Conservation (phyloP, 129 eudicot species). For the Flaveria linearis region DNA sequence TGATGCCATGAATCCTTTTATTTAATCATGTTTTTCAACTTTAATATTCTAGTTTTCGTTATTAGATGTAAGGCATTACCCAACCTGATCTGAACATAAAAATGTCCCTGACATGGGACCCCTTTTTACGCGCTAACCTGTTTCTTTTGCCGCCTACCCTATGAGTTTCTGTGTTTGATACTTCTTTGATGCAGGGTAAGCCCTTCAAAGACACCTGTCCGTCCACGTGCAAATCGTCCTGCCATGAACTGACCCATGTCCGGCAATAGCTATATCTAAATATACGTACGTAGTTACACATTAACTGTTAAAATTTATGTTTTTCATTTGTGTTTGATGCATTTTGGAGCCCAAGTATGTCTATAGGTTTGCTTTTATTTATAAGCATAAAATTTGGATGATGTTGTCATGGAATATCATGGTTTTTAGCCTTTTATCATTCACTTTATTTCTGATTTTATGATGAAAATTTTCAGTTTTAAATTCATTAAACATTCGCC, state of each 20-base stretch:
- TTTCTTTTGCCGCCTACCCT: background rate
- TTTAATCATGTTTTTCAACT: background rate
- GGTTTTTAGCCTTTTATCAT: conserved; percentile 8
- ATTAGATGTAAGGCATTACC: background rate
- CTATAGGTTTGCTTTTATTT: conserved; percentile 14
- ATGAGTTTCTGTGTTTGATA: background rate
- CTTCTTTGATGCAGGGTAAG: conserved; percentile 63
- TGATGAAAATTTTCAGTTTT: background rate
- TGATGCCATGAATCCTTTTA: background rate
- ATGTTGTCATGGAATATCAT: background rate
- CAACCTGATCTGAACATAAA: too few relatives aligned
- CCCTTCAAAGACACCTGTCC: conserved; percentile 95
- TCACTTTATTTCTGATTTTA: background rate
- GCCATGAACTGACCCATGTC: conserved; percentile 48
- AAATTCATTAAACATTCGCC: background rate
- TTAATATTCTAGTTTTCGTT: background rate
- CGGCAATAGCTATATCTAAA: conserved; percentile 22
- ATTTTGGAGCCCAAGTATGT: conserved; percentile 28
- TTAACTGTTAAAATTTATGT: background rate
- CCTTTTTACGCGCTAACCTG: background rate
- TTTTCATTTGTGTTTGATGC: conserved; percentile 33
- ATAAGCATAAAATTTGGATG: conserved; percentile 26
- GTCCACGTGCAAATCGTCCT: conserved; percentile 76
- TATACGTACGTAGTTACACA: conserved; percentile 24
- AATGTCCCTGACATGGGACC: background rate